These are phyloP conservation scores for Neurospora sp. DNA, from an alignment of 495 filamentous ascomycete species.

Conservation along the genomic window DNA sequence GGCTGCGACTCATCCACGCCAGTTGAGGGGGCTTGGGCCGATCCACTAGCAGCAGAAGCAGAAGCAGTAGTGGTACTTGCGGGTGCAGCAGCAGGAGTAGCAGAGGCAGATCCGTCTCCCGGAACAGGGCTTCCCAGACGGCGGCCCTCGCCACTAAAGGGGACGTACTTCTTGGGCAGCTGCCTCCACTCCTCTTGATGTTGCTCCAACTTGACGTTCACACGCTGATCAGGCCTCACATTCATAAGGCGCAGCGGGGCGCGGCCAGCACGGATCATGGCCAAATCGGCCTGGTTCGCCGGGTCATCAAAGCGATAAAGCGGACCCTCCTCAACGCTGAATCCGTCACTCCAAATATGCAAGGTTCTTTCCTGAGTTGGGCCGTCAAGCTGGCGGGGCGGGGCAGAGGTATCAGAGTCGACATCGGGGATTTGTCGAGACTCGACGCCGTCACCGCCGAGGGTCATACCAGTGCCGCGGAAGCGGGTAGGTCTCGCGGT, in stretches of 20 bases:
- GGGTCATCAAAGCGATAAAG: constrained; percentile 85
- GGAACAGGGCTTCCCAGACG: constrained; percentile 90
- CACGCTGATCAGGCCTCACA: constrained; percentile 71
- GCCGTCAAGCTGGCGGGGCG: constrained; percentile 21
- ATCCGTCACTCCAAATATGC: constrained; percentile 90
- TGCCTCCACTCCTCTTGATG: constrained; percentile 74
- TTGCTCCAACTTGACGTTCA: constrained; percentile 82
- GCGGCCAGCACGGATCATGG: constrained; percentile 75
- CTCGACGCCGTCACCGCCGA: constrained; percentile 82
- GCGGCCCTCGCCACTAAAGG: constrained; percentile 73
- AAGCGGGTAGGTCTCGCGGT: constrained; percentile 48
- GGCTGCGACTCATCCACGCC: constrained; percentile 69
- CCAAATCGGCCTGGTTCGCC: constrained; percentile 66
- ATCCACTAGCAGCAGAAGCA: constrained; percentile 21
- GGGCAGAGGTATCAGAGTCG: constrained; percentile 33
- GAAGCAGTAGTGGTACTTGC: constrained; percentile 31
- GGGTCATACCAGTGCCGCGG: constrained; percentile 69
- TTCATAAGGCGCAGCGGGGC: constrained; percentile 86
- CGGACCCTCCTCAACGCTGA: constrained; percentile 91
- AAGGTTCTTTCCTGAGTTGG: constrained; percentile 52
- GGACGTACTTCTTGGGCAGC: constrained; percentile 79
- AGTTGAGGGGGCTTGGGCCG: constrained; percentile 31
- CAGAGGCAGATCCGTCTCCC: constrained; percentile 35
- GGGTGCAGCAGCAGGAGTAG: constrained; percentile 20
- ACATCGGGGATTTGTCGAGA: constrained; percentile 63